phyloP scores from a whole-genome alignment of 73 alveolate species.

The Effrenium voratum region DNA sequence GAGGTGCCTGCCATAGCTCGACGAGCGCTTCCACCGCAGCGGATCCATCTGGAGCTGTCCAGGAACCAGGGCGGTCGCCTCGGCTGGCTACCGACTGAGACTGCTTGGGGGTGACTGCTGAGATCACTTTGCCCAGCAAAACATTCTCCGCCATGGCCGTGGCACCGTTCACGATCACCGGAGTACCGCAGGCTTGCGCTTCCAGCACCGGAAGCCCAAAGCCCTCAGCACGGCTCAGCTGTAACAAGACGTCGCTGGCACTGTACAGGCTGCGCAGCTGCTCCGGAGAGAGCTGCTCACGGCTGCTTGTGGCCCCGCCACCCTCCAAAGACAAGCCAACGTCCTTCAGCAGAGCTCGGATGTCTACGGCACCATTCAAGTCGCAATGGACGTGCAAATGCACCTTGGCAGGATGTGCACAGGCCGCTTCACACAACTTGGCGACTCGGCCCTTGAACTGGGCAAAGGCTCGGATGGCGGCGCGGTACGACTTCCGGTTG shows the following conservation, averaged over 20 bases:
- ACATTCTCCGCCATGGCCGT: conserved; percentile 90
- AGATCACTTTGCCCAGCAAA: conserved; percentile 25
- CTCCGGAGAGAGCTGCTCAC: conserved; percentile 60
- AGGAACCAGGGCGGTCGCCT: conserved; percentile 53
- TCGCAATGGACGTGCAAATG: conserved; percentile 79
- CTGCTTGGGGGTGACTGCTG: conserved; percentile 40
- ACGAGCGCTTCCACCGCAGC: conserved; percentile 81
- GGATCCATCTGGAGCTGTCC: conserved; percentile 83
- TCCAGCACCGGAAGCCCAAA: conserved; percentile 79
- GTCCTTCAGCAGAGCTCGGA: conserved; percentile 42
- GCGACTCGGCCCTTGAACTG: background rate
- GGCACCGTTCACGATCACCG: conserved; percentile 79
- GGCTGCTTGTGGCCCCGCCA: conserved; percentile 51
- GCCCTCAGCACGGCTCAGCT: conserved; percentile 93
- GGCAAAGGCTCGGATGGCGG: conserved; percentile 75
- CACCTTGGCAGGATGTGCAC: background rate
- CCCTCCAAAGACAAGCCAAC: conserved; percentile 41
- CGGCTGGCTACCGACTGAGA: conserved; percentile 74
- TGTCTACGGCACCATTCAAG: conserved; percentile 61
- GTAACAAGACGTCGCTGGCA: conserved; percentile 75
- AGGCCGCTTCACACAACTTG: background rate
- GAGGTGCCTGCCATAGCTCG: conserved; percentile 64
- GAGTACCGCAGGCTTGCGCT: conserved; percentile 76
- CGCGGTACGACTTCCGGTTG: conserved; percentile 68
- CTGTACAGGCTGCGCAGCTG: conserved; percentile 75